Conservation (phyloP, 169 alveolate genomes). For the Plasmodium malariae region DNA sequence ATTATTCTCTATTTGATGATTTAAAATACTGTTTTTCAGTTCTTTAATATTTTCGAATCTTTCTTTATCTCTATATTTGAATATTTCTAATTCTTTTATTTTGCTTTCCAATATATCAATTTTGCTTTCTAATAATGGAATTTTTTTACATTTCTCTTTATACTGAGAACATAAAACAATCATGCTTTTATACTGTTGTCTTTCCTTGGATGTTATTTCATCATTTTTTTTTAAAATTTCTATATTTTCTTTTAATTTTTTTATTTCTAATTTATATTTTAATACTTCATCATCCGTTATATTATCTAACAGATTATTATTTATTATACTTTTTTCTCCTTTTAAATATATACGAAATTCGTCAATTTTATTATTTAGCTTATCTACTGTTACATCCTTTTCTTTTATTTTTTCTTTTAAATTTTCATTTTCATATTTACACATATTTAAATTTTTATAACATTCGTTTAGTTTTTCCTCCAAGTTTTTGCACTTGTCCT, state of each 20-base stretch:
- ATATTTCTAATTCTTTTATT: slow-evolving; percentile 59
- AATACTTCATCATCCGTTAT: slow-evolving; percentile 22
- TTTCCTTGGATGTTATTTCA: slow-evolving; percentile 68
- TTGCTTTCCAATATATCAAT: slow-evolving; percentile 47
- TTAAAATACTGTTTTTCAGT: slow-evolving; percentile 34
- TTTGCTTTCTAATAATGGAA: slow-evolving; percentile 47
- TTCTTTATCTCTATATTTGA: slow-evolving; percentile 39
- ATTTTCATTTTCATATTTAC: slow-evolving; percentile 17
- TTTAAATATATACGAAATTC: slow-evolving; percentile 26
- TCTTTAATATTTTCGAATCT: slow-evolving; percentile 17
- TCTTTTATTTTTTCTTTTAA: slow-evolving; percentile 33
- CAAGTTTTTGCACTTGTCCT: slow-evolving; percentile 6
- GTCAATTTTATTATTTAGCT: slow-evolving; percentile 37
- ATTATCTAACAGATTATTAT: slow-evolving; percentile 12
- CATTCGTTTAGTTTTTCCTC: slow-evolving; percentile 44
- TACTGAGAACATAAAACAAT: slow-evolving; percentile 69
- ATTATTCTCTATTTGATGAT: slow-evolving; percentile 52
- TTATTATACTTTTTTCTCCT: slow-evolving; percentile 19
- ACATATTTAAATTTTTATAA: slow-evolving; percentile 7
- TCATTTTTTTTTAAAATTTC: slow-evolving; percentile 50
- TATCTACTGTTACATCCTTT: slow-evolving; percentile 17
- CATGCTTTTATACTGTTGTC: slow-evolving; percentile 75
- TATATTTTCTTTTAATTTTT: slow-evolving; percentile 46
- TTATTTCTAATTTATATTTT: slow-evolving; percentile 42
- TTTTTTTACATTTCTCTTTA: slow-evolving; percentile 49